Percentiles rank a stretch among this genome's conserved stretches.
phyloP scores from a whole-genome alignment of 2,329 filamentous ascomycete species.

The Fusarium gaditjirri region DNA sequence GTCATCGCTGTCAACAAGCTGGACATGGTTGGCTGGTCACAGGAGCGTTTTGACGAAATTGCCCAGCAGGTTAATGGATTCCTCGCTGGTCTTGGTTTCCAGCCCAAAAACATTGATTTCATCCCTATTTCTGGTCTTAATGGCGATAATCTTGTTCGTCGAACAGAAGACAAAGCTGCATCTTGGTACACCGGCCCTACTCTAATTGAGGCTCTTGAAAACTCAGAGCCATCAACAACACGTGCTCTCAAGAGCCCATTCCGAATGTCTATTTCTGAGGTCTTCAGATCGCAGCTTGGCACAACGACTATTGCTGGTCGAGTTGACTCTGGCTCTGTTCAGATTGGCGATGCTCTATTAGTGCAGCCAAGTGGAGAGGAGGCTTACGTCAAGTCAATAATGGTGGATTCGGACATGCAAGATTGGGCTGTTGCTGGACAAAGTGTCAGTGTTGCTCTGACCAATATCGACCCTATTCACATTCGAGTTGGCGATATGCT shows the following conservation, averaged over 20 bases:
- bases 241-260: constrained; percentile 81
- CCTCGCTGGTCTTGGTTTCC: constrained; percentile 83
- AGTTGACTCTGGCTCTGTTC: constrained; percentile 84
- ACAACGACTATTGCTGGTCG: constrained; percentile 88
- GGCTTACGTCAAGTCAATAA: constrained; percentile 83
- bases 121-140: constrained; percentile 90
- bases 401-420: constrained; percentile 75
- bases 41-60: constrained; percentile 86
- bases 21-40: constrained; percentile 85
- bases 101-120: constrained; percentile 82
- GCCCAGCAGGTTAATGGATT: constrained; percentile 85
- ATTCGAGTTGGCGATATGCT: constrained; percentile 86
- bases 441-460: constrained; percentile 84
- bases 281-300: constrained; percentile 84
- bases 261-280: constrained; percentile 86
- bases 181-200: constrained; percentile 86
- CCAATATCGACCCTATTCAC: constrained; percentile 85
- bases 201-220: constrained; percentile 85
- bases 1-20: constrained; percentile 97
- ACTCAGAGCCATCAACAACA: constrained; percentile 74
- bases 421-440: constrained; percentile 96
- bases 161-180: constrained; percentile 64
- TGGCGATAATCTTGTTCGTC: constrained; percentile 83
- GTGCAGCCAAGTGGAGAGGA: constrained; percentile 85
- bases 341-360: constrained; percentile 82